Evolutionary conservation across 139 green algal genomes (phyloP), one percentile per base, ranked within the genome.

Genomic region (Chlorella sp.): DNA sequence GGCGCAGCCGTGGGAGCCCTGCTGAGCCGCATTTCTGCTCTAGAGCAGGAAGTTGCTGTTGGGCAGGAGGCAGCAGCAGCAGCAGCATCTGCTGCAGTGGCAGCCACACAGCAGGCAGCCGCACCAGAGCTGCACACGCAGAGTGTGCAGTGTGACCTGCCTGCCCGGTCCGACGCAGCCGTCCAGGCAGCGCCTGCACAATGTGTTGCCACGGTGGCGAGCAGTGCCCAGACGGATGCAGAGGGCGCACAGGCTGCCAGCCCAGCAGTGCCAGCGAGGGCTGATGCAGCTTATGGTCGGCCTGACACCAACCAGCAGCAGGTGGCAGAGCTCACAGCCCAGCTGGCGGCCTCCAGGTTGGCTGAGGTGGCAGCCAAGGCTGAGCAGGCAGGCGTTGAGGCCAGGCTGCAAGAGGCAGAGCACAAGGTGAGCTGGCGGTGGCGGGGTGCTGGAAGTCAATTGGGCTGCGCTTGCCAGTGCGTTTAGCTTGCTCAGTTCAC

Each of bases 251-350:
- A 57, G 48, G 9, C 7, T 57, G 48, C 48, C 48, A 57, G 48
- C 11, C 7, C 60, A 39, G 61, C 34, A 21, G 36, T 12, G 3
- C 64, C 28, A 32, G 83, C 26, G 0, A 9, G 7, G 2, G 0
- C 82, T n/a, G 68, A 32, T 30, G 66, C 26, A 7, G 30, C 3
- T 0, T 80, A 81, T 18, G 84, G 84, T 32, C 84, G 53, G 84
- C 68, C 68, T 9, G 88, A 79, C 15, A 79, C 90, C 37, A 66
- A 88, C 64, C 91, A 95, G 75, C 91, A 94, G 87, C 86, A 94
- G 3, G 68, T 97, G 18, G 92, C 96, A 22, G 81, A 92, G 15
- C 90, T 98, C 36, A 96, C 93, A 19, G 92, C 94, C 9, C 93
- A 97, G 89, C 91, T 97, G 37, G 91, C 91, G 0, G 89, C 93